Conservation (phyloP, 768 basidiomycete species). For the Agrocybe chaxingu region DNA sequence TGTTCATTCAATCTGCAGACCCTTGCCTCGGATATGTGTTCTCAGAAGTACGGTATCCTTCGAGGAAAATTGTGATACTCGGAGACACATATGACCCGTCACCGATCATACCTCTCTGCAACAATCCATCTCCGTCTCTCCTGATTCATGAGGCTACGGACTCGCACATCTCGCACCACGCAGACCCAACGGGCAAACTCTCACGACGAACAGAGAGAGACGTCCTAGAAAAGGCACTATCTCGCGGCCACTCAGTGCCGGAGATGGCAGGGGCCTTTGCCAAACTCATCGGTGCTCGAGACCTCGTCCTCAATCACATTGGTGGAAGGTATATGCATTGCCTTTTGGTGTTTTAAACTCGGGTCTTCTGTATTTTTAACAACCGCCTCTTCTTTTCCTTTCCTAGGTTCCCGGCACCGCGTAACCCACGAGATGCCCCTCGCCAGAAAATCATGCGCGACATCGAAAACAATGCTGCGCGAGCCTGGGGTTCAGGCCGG, state of each 20-base stretch:
- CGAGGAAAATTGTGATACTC: conserved; percentile 67
- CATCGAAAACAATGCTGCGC: conserved; percentile 60
- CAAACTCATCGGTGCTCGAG: conserved; percentile 51
- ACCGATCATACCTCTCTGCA: conserved; percentile 54
- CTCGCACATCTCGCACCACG: conserved; percentile 54
- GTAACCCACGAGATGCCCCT: conserved; percentile 27
- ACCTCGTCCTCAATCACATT: conserved; percentile 76
- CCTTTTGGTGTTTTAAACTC: neutral
- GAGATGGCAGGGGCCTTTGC: conserved; percentile 79
- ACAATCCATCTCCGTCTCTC: conserved; percentile 50
- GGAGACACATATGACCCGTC: conserved; percentile 76
- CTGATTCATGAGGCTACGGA: conserved; percentile 88
- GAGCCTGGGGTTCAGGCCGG: conserved; percentile 49
- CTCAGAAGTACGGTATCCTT: conserved; percentile 45
- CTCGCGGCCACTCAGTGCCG: conserved; percentile 77
- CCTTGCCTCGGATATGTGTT: conserved; percentile 81
- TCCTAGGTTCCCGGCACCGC: conserved; percentile 54
- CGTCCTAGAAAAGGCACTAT: conserved; percentile 48
- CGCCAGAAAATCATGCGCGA: conserved; percentile 52
- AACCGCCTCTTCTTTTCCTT: neutral
- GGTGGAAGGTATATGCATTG: conserved; percentile 50
- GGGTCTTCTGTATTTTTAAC: conserved; percentile 1
- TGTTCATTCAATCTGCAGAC: conserved; percentile 35
- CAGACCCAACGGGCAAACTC: conserved; percentile 41
- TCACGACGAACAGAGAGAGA: conserved; percentile 39